Base-by-base conservation (phyloP, 1,139 yeast genomes). In the Hansenula sp. region DNA sequence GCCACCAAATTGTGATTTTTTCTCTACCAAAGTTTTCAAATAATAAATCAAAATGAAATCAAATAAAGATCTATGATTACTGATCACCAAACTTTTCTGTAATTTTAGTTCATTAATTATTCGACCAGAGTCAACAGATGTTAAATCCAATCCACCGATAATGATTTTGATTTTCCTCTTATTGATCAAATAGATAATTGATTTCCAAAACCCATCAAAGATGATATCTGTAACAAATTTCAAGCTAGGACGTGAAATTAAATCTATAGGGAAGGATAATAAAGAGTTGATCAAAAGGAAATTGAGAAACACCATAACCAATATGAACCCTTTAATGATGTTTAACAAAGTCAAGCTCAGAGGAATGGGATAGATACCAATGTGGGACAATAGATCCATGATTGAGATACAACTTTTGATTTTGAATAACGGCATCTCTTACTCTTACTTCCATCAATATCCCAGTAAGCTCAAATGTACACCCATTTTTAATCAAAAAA, bases 11-110 rank as follows among this genome's bases (percentile, higher is more conserved):
- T n/a, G n/a, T n/a, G 45, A 1, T 54, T 50, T 21, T 29, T 50
- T 51, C 42, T 49, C 57, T 3, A 53, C 48, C 37, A 56, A 36
- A 1, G 50, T 45, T 41, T 54, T 58, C 38, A 61, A 44, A 33
- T 59, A 58, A 30, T 54, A 47, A n/a, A 61, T 49, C 43, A 59
- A 49, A 21, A 60, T 51, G 33, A 57, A 59, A 44, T 61, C 65
- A 40, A 57, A 58, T 21, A 63, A 43, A 1, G 62, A 57, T 36
- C 54, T 47, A 40, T 58, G 63, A 33, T 59, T 58, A 25, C 57
- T 47, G 18, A 57, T 42, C 2, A 55, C 49, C 4, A 55, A 36
- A 8, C 54, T 46, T 33, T 49, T 55, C 38, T 46, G 41, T 40
- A 54, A 44, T 1, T 35, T 44, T 12, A 48, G 46, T 17, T 46